A percentile compares a stretch with the other conserved stretches of the same genome.
These are phyloP conservation scores for Epichloe sp. DNA, from an alignment of 2,329 filamentous ascomycete genomes.

Conservation along the genomic window DNA sequence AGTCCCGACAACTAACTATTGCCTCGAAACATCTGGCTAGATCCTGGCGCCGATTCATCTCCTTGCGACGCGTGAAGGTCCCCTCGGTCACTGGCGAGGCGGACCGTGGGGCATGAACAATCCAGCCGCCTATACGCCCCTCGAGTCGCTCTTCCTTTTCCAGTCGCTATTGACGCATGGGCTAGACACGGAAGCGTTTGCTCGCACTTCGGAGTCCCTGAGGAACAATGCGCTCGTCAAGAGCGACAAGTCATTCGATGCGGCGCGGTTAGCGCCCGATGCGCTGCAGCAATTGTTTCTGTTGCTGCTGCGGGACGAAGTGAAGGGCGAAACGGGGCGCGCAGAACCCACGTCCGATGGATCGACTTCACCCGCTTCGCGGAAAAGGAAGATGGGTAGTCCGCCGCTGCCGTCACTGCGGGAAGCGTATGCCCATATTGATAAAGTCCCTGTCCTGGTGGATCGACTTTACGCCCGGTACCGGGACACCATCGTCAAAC, in stretches of 20 bases:
- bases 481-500: slow-evolving; percentile 51
- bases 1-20: not conserved
- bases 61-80: slow-evolving; percentile 37
- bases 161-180: slow-evolving; percentile 62
- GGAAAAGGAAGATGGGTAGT: slow-evolving; percentile 62
- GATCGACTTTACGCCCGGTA: slow-evolving; percentile 65
- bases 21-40: slow-evolving; percentile 7
- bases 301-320: slow-evolving; percentile 61
- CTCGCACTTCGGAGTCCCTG: slow-evolving; percentile 59
- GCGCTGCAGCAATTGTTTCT: slow-evolving; percentile 69
- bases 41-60: slow-evolving; percentile 44
- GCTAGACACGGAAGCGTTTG: slow-evolving; percentile 51
- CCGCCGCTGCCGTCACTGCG: slow-evolving; percentile 50
- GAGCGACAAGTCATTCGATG: slow-evolving; percentile 58
- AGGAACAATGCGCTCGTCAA: slow-evolving; percentile 61
- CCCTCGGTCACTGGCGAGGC: slow-evolving; percentile 44
- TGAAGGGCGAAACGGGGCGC: slow-evolving; percentile 35
- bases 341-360: slow-evolving; percentile 23
- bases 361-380: slow-evolving; percentile 41
- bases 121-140: slow-evolving; percentile 58
- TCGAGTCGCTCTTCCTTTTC: slow-evolving; percentile 78
- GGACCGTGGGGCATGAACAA: slow-evolving; percentile 42
- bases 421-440: slow-evolving; percentile 52
- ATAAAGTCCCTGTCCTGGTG: slow-evolving; percentile 58
- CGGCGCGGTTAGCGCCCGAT: slow-evolving; percentile 60